Percentiles rank a stretch among this genome's conserved stretches.
These are phyloP conservation scores for Nemania sp. DNA, from an alignment of 2,329 filamentous ascomycete species.

Conservation along the genomic window DNA sequence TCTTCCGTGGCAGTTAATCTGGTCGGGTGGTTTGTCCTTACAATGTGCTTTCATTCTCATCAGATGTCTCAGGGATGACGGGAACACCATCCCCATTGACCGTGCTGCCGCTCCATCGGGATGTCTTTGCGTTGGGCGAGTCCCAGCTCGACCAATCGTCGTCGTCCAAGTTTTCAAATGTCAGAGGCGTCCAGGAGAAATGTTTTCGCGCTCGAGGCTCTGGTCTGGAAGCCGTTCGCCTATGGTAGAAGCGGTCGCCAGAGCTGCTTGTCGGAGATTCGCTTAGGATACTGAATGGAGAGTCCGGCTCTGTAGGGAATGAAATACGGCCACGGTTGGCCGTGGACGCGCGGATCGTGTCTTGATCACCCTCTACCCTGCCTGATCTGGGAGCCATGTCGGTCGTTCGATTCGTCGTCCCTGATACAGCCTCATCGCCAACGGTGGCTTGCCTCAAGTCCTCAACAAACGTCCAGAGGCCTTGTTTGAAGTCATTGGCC, in stretches of 20 bases:
- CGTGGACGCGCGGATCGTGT: slow-evolving; percentile 51
- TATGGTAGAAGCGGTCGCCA: slow-evolving; percentile 35
- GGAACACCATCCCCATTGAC: slow-evolving; percentile 52
- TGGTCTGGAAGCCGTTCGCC: slow-evolving; percentile 38
- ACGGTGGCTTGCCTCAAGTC: slow-evolving; percentile 95
- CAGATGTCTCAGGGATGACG: slow-evolving; percentile 51
- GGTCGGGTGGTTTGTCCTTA: slow-evolving; percentile 44
- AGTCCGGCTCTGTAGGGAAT: slow-evolving; percentile 46
- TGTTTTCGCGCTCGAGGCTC: slow-evolving; percentile 52
- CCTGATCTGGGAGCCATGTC: slow-evolving; percentile 36
- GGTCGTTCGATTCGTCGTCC: slow-evolving; percentile 45
- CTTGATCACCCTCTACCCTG: slow-evolving; percentile 44
- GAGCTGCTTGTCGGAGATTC: slow-evolving; percentile 39
- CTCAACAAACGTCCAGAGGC: slow-evolving; percentile 92
- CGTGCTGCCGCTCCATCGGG: slow-evolving; percentile 67
- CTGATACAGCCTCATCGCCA: slow-evolving; percentile 82
- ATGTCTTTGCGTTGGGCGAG: slow-evolving; percentile 54
- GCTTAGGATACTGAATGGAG: slow-evolving; percentile 39
- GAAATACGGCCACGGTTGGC: slow-evolving; percentile 47
- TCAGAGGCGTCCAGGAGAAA: slow-evolving; percentile 63
- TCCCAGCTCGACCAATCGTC: slow-evolving; percentile 70
- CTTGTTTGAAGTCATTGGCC: slow-evolving; percentile 85
- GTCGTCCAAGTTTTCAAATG: slow-evolving; percentile 60
- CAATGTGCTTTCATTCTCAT: slow-evolving; percentile 52
- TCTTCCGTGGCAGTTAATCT: too few relatives aligned